Evolutionary conservation across 495 filamentous ascomycete species (phyloP), one percentile per base, ranked within the genome.

Genomic region (Xylaria castorea): DNA sequence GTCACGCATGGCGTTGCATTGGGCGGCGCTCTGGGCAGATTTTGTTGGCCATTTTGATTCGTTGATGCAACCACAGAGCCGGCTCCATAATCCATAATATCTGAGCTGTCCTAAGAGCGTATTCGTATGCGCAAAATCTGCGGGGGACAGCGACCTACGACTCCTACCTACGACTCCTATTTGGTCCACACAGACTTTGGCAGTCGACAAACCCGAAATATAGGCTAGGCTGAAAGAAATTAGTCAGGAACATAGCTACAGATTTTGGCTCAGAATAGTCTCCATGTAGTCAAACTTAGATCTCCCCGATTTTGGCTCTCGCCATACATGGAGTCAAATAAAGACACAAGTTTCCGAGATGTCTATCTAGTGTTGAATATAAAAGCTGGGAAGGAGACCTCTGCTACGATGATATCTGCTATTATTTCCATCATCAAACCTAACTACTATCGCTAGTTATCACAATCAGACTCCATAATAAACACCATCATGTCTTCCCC

Each of bases 11-110:
- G 14, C 8, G 36, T 61, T 40, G 60, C 60, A 42, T 62, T 62
- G 20, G 60, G 60, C 4, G 34, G 18, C 18, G 32, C 60, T 40
- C 1, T 36, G 2, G 27, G 16, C 60, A 62, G 60, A 62, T 62
- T 62, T 61, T 62, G 60, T 62, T 36, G 42, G 20, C 9, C 20
- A 42, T 22, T 42, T 25, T 62, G 30, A 62, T 62, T 62, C 36
- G 60, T 20, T 62, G 20, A 62, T 6, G 30, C 55, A 60, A 32
- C 55, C 30, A 60, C 30, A n/a, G 50, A 53, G 22, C 50, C 27
- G n/a, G n/a, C 16, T 14, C 55, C 53, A 27, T 42, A 42, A n/a
- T n/a, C n/a, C 6, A 42, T n/a, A 53, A 53, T 27, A 0, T 1
- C n/a, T 53, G 16, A 46, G 16, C 14, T 46, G 16, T 16, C 38